Base-by-base conservation (phyloP, 148 eudicot species). In the Arbutus unedo region DNA sequence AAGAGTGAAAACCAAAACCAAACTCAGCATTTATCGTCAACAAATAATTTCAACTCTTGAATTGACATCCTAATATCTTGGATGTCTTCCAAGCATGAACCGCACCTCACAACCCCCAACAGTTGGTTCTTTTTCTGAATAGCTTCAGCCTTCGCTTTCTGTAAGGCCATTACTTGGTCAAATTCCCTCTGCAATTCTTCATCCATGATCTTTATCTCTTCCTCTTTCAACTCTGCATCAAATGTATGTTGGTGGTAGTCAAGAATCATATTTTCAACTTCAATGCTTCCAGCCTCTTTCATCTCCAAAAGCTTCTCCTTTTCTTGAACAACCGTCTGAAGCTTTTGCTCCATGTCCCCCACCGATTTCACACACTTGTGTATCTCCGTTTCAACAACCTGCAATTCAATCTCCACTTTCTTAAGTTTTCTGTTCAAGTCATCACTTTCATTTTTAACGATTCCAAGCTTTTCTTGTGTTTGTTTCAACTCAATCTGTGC, bases 401-500 rank as follows among this genome's bases (percentile, higher is more conserved):
- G 84, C 51, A 90, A 89, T 79, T 94, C 89, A 7, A 18, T 83
- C 15, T 90, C 91, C 38, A 88, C 74, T 71, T 88, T 88, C 83
- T 82, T 76, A 9, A 76, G 10, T 84, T 88, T 92, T 38, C 43
- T 78, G n/a, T 86, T 90, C 89, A 92, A 48, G 50, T 84, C 89
- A 72, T 90, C 93, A 3, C 78, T 68, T 83, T 93, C 89, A 66
- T 85, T 91, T 82, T 70, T 96, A 23, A 87, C 79, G 38, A 64
- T 70, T 38, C 84, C 85, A 19, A 93, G 93, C 74, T 85, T 94
- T 87, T 92, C 94, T 47, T 70, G 86, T 16, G 86, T 84, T 82
- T 88, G 88, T 48, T 91, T 91, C 45, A 94, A 89, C 83, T 94
- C 89, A 74, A 84, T 83, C 31, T 94, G 97, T 49, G 91, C 82